Base-by-base conservation (phyloP, 331 rosid species). In the Quercus lobata region DNA sequence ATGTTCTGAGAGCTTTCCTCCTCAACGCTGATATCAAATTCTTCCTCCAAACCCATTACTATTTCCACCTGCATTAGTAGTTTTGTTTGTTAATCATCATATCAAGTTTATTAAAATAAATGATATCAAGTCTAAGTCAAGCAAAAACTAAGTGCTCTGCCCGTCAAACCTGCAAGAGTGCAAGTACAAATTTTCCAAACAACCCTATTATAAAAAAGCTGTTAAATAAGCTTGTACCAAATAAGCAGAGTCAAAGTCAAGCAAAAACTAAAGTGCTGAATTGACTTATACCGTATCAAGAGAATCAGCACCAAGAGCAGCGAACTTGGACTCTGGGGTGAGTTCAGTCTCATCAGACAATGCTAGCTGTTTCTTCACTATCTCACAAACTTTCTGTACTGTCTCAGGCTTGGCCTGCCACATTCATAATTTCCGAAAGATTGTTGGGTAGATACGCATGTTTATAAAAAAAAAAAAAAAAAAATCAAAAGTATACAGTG, bases 231-330 rank as follows among this genome's bases (percentile, higher is more conserved):
- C 3, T 41, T 41, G 46, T 41, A 41, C 46, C 12, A 8, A 41
- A 41, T 8, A 8, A 8, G 46, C 1, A 9, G 46, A 29, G 1
- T 63, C n/a, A 27, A 62, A 15, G 70, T 63, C n/a, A 15, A 68
- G 72, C 25, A 34, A 68, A 68, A 68, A 34, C 72, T 34, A 8
- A 68, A 68, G 72, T 54, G 30, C 15, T 9, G n/a, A 19, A 44
- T 58, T n/a, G 21, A 49, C 11, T 16, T 72, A 54, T 79, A 91
- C 94, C 0, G 97, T 93, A 81, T 91, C 97, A 57, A 93, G 97
- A 70, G 97, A 93, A 84, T 93, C 97, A 37, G 97, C 97, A 17
- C 97, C 97, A 9, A 91, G 93, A 10, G 79, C 85, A 68, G 89
- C 66, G 77, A 93, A 93, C 80, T 84, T 88, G 81, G 97, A 88